These are phyloP conservation scores for Sordariomycetes sp. DNA, from an alignment of 2,329 filamentous ascomycete genomes.

Conservation along the genomic window DNA sequence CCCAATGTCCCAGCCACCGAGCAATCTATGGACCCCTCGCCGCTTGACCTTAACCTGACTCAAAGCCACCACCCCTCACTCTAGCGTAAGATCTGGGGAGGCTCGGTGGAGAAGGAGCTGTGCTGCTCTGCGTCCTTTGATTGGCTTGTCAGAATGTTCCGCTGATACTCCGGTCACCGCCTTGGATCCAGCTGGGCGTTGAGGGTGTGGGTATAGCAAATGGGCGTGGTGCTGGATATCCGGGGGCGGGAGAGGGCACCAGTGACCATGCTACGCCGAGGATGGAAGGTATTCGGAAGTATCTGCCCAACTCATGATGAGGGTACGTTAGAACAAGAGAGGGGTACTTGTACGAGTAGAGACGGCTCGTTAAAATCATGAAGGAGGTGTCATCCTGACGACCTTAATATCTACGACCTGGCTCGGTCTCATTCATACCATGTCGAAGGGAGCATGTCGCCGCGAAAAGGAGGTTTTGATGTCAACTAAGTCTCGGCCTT, in stretches of 20 bases:
- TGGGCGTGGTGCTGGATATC: neutral
- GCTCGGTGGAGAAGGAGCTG: neutral
- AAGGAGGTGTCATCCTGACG: neutral
- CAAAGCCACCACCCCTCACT: neutral
- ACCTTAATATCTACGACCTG: neutral
- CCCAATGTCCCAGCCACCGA: neutral
- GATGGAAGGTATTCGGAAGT: neutral
- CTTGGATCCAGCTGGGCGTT: neutral
- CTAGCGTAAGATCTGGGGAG: neutral
- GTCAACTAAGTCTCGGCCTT: neutral
- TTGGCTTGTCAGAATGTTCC: neutral
- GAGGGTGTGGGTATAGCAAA: neutral
- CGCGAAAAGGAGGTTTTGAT: neutral
- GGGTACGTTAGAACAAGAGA: neutral
- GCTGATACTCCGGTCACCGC: neutral
- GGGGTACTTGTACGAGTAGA: neutral
- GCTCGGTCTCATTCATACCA: neutral
- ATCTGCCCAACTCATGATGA: neutral
- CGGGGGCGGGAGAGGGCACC: neutral
- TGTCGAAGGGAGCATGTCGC: neutral
- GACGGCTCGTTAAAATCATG: neutral
- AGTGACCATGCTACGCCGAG: neutral
- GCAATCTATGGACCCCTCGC: neutral
- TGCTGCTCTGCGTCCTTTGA: neutral
- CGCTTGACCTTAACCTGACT: neutral